Conservation (phyloP, 2,329 filamentous ascomycete genomes). For the Botryotinia convoluta region DNA sequence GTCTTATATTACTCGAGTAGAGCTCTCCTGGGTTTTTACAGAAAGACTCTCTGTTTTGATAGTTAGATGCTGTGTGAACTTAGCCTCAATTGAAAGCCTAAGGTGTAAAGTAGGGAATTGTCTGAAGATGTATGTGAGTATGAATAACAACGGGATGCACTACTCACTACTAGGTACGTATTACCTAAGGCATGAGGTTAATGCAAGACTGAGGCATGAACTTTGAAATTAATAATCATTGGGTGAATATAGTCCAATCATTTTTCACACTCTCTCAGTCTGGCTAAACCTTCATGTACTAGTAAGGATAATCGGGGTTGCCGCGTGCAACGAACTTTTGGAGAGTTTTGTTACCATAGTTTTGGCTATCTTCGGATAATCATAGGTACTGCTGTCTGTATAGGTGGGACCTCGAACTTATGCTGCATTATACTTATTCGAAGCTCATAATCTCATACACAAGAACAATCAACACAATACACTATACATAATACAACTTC, state of each 20-base stretch:
- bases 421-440: background rate
- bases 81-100: background rate
- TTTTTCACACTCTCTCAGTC: background rate
- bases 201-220: constrained; percentile 3
- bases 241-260: background rate
- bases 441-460: background rate
- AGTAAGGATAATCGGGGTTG: constrained; percentile 2
- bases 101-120: background rate
- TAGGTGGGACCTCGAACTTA: background rate
- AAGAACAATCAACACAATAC: background rate
- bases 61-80: background rate
- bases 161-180: no score
- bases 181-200: background rate
- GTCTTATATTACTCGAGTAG: background rate
- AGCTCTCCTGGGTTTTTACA: background rate
- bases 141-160: background rate
- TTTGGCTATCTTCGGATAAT: background rate
- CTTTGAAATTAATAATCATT: background rate
- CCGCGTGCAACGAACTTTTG: constrained; percentile 2
- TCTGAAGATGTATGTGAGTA: background rate
- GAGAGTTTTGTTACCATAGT: background rate
- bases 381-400: background rate
- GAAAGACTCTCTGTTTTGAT: background rate
- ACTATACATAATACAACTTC: background rate
- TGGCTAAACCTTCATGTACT: background rate